Conservation (phyloP, 306 rosid genomes). For the Purshia tridentata region DNA sequence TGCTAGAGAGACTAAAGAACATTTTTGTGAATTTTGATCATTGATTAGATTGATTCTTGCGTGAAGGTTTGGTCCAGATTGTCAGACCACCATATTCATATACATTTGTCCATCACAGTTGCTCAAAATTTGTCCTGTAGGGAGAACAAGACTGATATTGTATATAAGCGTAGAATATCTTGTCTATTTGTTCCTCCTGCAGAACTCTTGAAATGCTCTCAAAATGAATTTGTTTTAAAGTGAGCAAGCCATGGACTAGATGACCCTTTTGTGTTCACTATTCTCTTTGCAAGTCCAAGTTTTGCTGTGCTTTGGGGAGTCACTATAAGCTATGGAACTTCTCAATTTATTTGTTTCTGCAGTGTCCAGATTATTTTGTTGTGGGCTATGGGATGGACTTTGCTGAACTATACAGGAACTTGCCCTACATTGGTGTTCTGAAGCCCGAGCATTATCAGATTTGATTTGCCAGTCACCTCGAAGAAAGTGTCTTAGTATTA, state of each 20-base stretch:
- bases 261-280: background rate
- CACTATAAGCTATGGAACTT: background rate
- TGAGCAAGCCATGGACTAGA: background rate
- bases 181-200: background rate
- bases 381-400: conserved; percentile 95
- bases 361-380: conserved; percentile 85
- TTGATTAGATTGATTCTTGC: too few species aligned
- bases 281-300: background rate
- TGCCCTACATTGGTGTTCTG: conserved; percentile 86
- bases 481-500: background rate
- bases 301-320: background rate
- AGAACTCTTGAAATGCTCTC: background rate
- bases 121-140: too few species aligned
- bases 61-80: too few species aligned
- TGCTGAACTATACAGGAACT: conserved; percentile 73
- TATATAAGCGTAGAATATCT: background rate
- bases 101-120: too few species aligned
- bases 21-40: too few species aligned
- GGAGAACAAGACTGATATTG: too few species aligned
- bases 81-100: too few species aligned
- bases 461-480: background rate
- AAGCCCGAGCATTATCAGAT: conserved; percentile 66
- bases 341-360: conserved; percentile 31
- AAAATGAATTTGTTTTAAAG: background rate
- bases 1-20: too few species aligned